Conservation (phyloP, 108 stramenopile species). For the Mayamaea pseudoterrestris region DNA sequence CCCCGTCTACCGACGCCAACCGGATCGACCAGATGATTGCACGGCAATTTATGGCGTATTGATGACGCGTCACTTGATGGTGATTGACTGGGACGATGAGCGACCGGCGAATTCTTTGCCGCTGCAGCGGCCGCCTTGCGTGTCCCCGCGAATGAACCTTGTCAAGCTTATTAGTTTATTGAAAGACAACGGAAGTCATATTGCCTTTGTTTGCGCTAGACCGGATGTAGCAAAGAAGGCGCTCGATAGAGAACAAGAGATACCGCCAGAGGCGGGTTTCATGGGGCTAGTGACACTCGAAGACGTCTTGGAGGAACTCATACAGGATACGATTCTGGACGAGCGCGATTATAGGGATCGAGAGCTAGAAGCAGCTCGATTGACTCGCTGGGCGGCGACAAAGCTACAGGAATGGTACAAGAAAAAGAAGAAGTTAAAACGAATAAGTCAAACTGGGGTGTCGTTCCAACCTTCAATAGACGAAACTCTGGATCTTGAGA, state of each 20-base stretch:
- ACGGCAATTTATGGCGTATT: slow-evolving; percentile 40
- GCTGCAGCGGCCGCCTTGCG: slow-evolving; percentile 40
- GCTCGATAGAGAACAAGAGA: slow-evolving; percentile 25
- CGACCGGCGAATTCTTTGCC: slow-evolving; percentile 49
- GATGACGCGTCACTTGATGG: slow-evolving; percentile 48
- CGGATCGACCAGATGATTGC: slow-evolving; percentile 13
- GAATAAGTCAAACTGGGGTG: background rate
- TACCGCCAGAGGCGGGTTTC: slow-evolving; percentile 49
- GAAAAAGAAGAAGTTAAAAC: slow-evolving; percentile 2
- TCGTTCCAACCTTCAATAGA: too few species aligned
- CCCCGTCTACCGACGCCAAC: slow-evolving; percentile 37
- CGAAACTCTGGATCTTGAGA: too few species aligned
- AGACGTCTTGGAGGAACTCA: slow-evolving; percentile 58
- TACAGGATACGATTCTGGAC: slow-evolving; percentile 76
- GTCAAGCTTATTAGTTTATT: slow-evolving; percentile 62
- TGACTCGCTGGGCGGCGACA: slow-evolving; percentile 42
- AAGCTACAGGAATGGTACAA: slow-evolving; percentile 1
- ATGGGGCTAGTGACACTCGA: slow-evolving; percentile 75
- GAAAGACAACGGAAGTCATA: slow-evolving; percentile 37
- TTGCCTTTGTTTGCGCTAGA: slow-evolving; percentile 61
- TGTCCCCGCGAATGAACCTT: slow-evolving; percentile 51
- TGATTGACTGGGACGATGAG: slow-evolving; percentile 37
- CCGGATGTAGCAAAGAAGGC: slow-evolving; percentile 35
- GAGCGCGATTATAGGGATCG: slow-evolving; percentile 33
- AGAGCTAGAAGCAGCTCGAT: slow-evolving; percentile 21